A percentile compares a stretch with the other conserved stretches of the same genome.
These are phyloP conservation scores for Plasmodium chabaudi DNA, from an alignment of 169 alveolate species.

Conservation along the genomic window DNA sequence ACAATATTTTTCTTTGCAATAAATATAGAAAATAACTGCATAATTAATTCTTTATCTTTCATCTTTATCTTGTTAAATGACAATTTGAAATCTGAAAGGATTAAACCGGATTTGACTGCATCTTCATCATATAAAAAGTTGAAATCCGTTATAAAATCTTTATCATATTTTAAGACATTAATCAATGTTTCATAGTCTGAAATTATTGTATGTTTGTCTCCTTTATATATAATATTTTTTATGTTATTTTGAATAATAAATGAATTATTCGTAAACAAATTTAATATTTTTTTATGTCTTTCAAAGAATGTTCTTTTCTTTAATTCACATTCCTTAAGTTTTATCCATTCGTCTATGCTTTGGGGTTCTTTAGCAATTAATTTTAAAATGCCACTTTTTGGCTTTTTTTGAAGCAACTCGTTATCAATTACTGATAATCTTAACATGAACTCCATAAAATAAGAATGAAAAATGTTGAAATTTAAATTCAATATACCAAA, in stretches of 20 bases:
- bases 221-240: constrained; percentile 43
- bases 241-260: constrained; percentile 70
- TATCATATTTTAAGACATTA: constrained; percentile 72
- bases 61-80: constrained; percentile 80
- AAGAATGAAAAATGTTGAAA: constrained; percentile 84
- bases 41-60: constrained; percentile 77
- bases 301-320: constrained; percentile 58
- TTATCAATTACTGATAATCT: constrained; percentile 77
- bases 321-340: constrained; percentile 61
- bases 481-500: constrained; percentile 85
- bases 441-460: constrained; percentile 80
- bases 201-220: constrained; percentile 68
- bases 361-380: constrained; percentile 71
- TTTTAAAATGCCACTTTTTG: constrained; percentile 77
- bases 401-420: constrained; percentile 75
- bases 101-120: constrained; percentile 79
- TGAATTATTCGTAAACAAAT: constrained; percentile 52
- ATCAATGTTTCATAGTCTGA: constrained; percentile 69
- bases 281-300: constrained; percentile 70
- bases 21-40: constrained; percentile 76
- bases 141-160: constrained; percentile 77
- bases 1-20: constrained; percentile 75
- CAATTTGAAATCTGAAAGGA: constrained; percentile 81
- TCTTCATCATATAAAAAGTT: constrained; percentile 77
- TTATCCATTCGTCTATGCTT: constrained; percentile 63